Evolutionary conservation across 176 grass and related monocot genomes (phyloP).

Genomic region (Eragrostis curvula): DNA sequence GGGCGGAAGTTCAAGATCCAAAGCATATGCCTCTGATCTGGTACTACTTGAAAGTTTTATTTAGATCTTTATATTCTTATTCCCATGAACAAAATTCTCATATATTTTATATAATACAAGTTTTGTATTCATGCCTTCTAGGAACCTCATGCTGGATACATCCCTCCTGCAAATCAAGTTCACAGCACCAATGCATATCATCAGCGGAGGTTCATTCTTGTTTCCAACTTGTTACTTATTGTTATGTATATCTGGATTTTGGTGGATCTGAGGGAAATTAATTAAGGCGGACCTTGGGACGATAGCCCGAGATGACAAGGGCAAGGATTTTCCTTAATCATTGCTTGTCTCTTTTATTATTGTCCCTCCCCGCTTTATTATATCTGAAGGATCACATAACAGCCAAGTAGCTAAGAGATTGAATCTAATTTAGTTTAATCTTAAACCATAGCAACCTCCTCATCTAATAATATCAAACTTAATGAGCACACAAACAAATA

Average conservation of each 20-base stretch:
- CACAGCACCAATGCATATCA: slow-evolving; percentile 46
- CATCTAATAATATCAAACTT: neutral
- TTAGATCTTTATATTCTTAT: slow-evolving; percentile 16
- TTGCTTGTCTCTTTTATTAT: neutral
- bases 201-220: slow-evolving; percentile 42
- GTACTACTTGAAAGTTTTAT: slow-evolving; percentile 39
- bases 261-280: neutral
- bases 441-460: neutral
- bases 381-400: neutral
- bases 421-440: neutral
- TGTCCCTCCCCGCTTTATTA: neutral
- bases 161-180: slow-evolving; percentile 45
- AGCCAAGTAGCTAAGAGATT: neutral
- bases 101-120: slow-evolving; percentile 6
- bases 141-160: slow-evolving; percentile 77
- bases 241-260: neutral
- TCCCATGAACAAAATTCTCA: slow-evolving; percentile 23
- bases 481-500: neutral
- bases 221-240: slow-evolving; percentile 1
- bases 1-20: slow-evolving; percentile 50
- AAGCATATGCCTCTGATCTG: slow-evolving; percentile 54
- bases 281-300: neutral
- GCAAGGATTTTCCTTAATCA: neutral
- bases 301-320: neutral
- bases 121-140: slow-evolving; percentile 40